Percentiles rank a stretch among this genome's conserved stretches.
Evolutionary conservation across 106 monocot species (phyloP).

Genomic region (Dioscorea zingiberensis): DNA sequence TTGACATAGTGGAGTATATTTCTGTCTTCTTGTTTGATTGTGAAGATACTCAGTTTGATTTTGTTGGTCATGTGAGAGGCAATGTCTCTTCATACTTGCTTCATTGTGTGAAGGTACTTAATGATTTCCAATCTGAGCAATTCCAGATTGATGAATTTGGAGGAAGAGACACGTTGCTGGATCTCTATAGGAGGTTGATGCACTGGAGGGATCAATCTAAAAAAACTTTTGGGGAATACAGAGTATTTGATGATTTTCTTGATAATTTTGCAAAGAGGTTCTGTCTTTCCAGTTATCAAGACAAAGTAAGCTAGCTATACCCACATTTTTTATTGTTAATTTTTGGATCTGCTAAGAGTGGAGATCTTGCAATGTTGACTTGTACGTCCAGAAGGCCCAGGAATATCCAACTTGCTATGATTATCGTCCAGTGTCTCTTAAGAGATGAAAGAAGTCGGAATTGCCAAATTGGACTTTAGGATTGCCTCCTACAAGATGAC

Average conservation of each 20-base stretch:
- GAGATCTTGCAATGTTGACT: too few relatives aligned
- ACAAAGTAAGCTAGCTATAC: neutral
- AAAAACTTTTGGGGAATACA: constrained; percentile 28
- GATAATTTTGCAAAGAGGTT: constrained; percentile 26
- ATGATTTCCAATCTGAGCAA: neutral
- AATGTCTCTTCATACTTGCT: constrained; percentile 49
- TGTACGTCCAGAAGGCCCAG: too few relatives aligned
- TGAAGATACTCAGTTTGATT: constrained; percentile 36
- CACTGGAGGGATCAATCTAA: constrained; percentile 42
- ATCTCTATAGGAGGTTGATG: constrained; percentile 46
- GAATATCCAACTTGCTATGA: too few relatives aligned
- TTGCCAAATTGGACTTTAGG: too few relatives aligned
- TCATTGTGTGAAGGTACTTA: constrained; percentile 37
- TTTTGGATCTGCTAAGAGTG: too few relatives aligned
- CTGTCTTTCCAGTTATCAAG: neutral
- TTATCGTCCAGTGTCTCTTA: too few relatives aligned
- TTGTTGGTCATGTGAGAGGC: constrained; percentile 46
- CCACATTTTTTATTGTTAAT: too few relatives aligned
- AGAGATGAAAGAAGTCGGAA: too few relatives aligned
- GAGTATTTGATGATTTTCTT: constrained; percentile 33
- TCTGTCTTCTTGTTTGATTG: constrained; percentile 32
- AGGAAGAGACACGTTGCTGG: constrained; percentile 26
- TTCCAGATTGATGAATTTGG: constrained; percentile 2
- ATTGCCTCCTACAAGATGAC: too few relatives aligned
- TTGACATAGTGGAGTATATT: constrained; percentile 61